Base-by-base conservation (phyloP, 805 yeast genomes). In the Saturnispora mendoncae region DNA sequence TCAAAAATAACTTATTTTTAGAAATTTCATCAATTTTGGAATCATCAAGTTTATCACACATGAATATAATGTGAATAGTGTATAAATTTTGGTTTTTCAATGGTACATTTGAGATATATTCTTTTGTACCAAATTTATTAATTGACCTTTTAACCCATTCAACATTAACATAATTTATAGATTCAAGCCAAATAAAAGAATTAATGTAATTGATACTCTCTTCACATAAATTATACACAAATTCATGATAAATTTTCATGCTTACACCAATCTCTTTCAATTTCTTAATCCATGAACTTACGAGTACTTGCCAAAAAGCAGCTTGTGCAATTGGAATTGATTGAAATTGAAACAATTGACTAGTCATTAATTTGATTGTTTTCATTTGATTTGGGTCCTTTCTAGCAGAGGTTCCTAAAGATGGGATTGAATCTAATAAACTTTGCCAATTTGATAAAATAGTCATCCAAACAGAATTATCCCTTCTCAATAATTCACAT, bases 61-160 rank as follows among this genome's bases (percentile, higher is more conserved):
- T 33, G 29, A 71, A 47, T 4, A 76, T 51, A 2, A 80, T 52
- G 4, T 72, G 55, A 30, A 65, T 69, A 0, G 87, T 73, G 27
- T 72, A 56, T 2, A 56, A 52, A 25, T 65, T 70, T 53, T 81
- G 90, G 2, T 51, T 36, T 0, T 54, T 44, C 1, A 67, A 52
- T 0, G 78, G 61, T 7, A 68, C 66, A 20, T 49, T 48, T 3
- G 43, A 38, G 20, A 58, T 53, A 19, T 51, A 57, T 2, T 45
- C 39, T 25, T 50, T 52, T 3, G 52, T 41, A 1, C 62, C 56
- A 43, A 58, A 58, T 24, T 43, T 48, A 0, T 43, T 21, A 8
- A 54, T 25, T 5, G 38, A 21, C 6, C 27, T 26, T 18, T 28
- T 15, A 12, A 29, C 36, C 29, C 34, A 41, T 2, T 31, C 30